Base-by-base conservation (phyloP, 2,329 filamentous ascomycete species). In the Bipolaris cookei region DNA sequence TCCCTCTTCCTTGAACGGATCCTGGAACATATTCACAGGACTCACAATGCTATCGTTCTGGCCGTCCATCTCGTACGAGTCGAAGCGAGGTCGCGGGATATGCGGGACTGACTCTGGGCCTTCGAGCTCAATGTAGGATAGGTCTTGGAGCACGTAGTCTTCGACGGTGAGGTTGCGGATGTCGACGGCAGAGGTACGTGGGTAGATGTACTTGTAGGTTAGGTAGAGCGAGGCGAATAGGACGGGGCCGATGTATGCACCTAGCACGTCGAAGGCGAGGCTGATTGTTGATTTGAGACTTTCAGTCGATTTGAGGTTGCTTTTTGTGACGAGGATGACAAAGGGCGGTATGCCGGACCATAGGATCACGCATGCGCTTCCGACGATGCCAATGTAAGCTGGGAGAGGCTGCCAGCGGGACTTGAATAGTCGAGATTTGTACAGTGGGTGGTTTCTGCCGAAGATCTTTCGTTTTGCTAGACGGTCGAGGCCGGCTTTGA, bases 401-500 rank as follows among this genome's bases (percentile, higher is more conserved):
- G 69, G 69, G 1, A 72, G 48, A 5, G 71, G 72, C 47, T 75
- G 72, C 71, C 70, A 73, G 7, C 71, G 63, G 4, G 68, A 70
- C 48, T 70, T 68, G 51, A 71, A 75, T 32, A 71, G 63, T n/a
- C 56, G 59, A 8, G 38, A 42, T 5, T 59, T 66, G 50, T 75
- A 74, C 4, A 63, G 47, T 2, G 38, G 23, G 13, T 65, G 63
- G 32, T 73, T 63, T 3, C 72, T 67, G 38, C 63, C 54, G 13
- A 73, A 58, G 13, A 69, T 63, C 20, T 54, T 48, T 5, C 59
- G 61, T 18, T 64, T 60, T 30, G 53, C 63, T 18, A 63, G 38
- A 4, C 55, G 47, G 21, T 62, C 53, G 1, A 67, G 56, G 4
- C 69, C 71, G 32, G 63, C 47, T 51, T 66, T 64, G 59, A 72